Base-by-base conservation (phyloP, 305 asterid species). In the Fraxinus latifolia region DNA sequence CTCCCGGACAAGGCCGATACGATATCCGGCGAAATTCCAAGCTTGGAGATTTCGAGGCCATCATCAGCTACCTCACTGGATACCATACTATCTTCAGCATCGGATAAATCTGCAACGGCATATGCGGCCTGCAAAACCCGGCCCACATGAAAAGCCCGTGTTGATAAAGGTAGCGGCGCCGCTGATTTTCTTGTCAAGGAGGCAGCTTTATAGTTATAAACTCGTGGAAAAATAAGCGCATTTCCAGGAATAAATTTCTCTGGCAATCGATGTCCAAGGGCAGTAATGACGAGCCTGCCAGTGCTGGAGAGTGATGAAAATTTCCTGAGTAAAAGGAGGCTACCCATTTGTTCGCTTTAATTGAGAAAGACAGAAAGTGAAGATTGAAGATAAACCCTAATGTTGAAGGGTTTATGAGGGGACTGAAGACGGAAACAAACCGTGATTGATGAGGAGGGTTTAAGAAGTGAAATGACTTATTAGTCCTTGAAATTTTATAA, bases 31-130 rank as follows among this genome's bases (percentile, higher is more conserved):
- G 96, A 73, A 83, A 96, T 92, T 50, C 95, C 97, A 37, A 96
- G 98, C 81, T 93, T 94, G 0, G 98, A 83, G 62, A 96, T 93
- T 85, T 94, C 97, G 29, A 96, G 97, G 23, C 99, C 97, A 31
- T 93, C 97, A 60, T 90, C 98, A 2, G 86, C 80, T 5, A 77
- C 15, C 17, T 81, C 87, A 75, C 77, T 74, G 1, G 90, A 80
- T 73, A 79, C 78, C 83, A 82, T 80, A 53, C 68, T 86, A 76
- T 88, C 90, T 5, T 90, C 93, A 25, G 87, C 83, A 70, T 92
- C 96, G 0, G 92, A 91, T 14, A 86, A 87, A 84, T 91, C 94
- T 17, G 92, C 93, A 33, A 80, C 90, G 0, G 97, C 96, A 77
- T 75, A 85, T 3, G 91, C 91, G 15, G 89, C 90, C 76, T 79